Conservation (phyloP, 2,329 filamentous ascomycete genomes). For the Pseudogymnoascus sp. region DNA sequence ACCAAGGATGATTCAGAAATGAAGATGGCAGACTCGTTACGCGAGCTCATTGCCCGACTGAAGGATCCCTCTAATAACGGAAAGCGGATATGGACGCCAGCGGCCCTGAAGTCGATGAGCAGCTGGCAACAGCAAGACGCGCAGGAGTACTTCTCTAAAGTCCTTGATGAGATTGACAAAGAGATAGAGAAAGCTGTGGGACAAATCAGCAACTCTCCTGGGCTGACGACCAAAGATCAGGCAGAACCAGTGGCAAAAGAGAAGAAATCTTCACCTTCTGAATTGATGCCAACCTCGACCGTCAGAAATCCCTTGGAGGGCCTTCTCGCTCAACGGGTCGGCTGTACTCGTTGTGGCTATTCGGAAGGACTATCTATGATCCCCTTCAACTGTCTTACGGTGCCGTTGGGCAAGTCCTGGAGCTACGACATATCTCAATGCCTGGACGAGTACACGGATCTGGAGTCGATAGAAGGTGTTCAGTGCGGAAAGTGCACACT, state of each 20-base stretch:
- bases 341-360: constrained; percentile 77
- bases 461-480: constrained; percentile 83
- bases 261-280: neutral
- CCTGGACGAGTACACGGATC: constrained; percentile 74
- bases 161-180: constrained; percentile 78
- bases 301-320: constrained; percentile 79
- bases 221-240: constrained; percentile 4
- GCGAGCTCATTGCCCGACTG: constrained; percentile 62
- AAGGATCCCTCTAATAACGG: constrained; percentile 67
- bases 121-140: constrained; percentile 96
- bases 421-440: constrained; percentile 69
- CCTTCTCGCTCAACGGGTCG: constrained; percentile 78
- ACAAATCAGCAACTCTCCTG: constrained; percentile 23
- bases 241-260: neutral
- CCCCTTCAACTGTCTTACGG: constrained; percentile 87
- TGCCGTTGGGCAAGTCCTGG: constrained; percentile 64
- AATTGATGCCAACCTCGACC: constrained; percentile 18
- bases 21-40: constrained; percentile 30
- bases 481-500: constrained; percentile 90
- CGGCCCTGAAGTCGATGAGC: constrained; percentile 81
- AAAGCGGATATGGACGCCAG: constrained; percentile 72
- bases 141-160: constrained; percentile 91
- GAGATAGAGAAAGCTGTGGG: constrained; percentile 53
- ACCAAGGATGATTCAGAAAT: constrained; percentile 18
- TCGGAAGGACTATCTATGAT: constrained; percentile 85